Evolutionary conservation across 2,329 filamentous ascomycete genomes (phyloP), one percentile per base, ranked within the genome.

Genomic region (Lecanosticta acicola): DNA sequence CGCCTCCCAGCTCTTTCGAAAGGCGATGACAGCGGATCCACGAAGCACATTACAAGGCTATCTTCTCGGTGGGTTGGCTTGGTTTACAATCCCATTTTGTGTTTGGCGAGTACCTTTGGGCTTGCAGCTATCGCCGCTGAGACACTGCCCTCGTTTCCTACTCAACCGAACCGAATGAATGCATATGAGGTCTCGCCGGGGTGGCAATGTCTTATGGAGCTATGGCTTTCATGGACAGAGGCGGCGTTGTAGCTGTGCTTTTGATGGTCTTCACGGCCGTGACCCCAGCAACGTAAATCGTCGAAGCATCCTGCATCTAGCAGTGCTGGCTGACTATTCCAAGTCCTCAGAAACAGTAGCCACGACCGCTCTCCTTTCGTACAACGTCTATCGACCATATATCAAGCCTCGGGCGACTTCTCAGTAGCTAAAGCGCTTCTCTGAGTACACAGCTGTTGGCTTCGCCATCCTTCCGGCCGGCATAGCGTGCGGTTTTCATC

Each of bases 181-280:
- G 72, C 79, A 0, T 76, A 76, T 3, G 87, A 94, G 46, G 85
- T 94, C 0, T 80, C 1, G 86, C 86, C 3, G 88, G 88, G 1
- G 73, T 94, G 11, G 87, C 90, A 0, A 74, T 94, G 1, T 88
- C 88, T 0, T 88, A 88, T 46, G 87, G 87, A 1, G 85, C 89
- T 0, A 84, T 93, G 3, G 86, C 68, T 10, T 68, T 94, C 8
- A 76, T 94, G 8, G 88, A 87, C 0, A 82, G 82, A 55, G 85
- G 86, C 3, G 88, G 88, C 37, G 88, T 87, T 1, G 78, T 82
- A 1, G 85, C 80, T 0, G 87, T 85, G 0, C 74, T 91, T 1
- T 69, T 94, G 3, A 61, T 72, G 13, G 62, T 73, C 0, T 60
- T 59, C 3, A 70, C 69, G 66, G 64, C 66, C 3, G 69, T 72